phyloP scores from a whole-genome alignment of 345 rosid species.

The Linum trigynum region DNA sequence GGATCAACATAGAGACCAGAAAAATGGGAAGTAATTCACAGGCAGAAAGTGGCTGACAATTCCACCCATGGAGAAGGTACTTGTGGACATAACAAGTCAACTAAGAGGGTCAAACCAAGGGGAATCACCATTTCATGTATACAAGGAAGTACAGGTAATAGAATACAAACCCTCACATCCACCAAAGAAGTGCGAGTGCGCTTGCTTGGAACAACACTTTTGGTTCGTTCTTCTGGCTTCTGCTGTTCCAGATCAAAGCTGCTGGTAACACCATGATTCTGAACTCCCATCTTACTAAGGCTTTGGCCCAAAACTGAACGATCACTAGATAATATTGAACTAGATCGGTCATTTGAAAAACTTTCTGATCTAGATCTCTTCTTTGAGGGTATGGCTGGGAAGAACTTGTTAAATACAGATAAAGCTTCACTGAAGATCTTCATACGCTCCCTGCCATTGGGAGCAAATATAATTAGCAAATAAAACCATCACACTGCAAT shows the following conservation, averaged over 20 bases:
- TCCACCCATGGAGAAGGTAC: too few species aligned
- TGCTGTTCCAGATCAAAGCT: conserved; percentile 68
- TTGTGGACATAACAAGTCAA: too few species aligned
- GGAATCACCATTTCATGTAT: too few species aligned
- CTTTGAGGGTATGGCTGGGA: conserved; percentile 65
- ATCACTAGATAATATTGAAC: conserved; percentile 44
- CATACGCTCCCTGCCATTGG: conserved; percentile 61
- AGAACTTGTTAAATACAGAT: conserved; percentile 65
- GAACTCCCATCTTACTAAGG: conserved; percentile 65
- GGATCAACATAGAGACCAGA: too few species aligned
- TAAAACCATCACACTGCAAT: conserved; percentile 13
- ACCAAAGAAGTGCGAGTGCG: conserved; percentile 89
- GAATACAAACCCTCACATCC: conserved; percentile 49
- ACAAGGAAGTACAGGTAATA: too few species aligned
- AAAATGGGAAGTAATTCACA: too few species aligned
- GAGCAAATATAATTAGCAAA: conserved; percentile 20
- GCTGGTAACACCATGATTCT: conserved; percentile 44
- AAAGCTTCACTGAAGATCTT: conserved; percentile 73
- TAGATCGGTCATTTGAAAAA: conserved; percentile 48
- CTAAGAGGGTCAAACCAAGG: too few species aligned
- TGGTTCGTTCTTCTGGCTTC: conserved; percentile 65
- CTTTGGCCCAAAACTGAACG: conserved; percentile 46
- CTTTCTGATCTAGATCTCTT: conserved; percentile 80
- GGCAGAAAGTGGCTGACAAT: too few species aligned
- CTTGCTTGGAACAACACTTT: conserved; percentile 61